Conservation (phyloP, 345 rosid species). For the Citrus sp. region DNA sequence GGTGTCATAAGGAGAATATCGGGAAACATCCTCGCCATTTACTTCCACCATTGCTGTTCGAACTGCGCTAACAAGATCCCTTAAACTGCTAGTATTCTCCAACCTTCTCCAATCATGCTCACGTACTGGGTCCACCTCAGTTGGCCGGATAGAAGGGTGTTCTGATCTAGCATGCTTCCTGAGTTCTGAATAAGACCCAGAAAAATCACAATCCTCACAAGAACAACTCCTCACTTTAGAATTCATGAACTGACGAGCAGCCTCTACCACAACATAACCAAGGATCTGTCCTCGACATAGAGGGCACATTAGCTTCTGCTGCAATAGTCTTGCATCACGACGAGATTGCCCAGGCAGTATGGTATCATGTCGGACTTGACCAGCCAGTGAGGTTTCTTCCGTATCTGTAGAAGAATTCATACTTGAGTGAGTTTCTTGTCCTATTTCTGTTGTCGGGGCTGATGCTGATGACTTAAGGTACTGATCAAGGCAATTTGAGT, state of each 20-base stretch:
- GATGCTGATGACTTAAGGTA: constrained; percentile 28
- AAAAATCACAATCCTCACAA: constrained; percentile 40
- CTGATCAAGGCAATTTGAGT: constrained; percentile 67
- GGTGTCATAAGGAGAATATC: not conserved
- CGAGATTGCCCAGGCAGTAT: not conserved
- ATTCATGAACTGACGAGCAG: constrained; percentile 55
- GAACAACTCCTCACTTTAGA: constrained; percentile 52
- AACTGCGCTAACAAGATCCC: constrained; percentile 31
- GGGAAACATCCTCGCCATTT: not conserved
- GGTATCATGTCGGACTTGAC: constrained; percentile 10
- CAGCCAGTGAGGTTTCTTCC: constrained; percentile 5
- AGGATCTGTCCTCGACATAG: constrained; percentile 55
- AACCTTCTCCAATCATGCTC: constrained; percentile 43
- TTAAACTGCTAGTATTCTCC: constrained; percentile 37
- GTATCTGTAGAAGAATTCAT: constrained; percentile 4
- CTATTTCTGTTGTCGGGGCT: constrained; percentile 18
- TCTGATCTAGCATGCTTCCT: constrained; percentile 56
- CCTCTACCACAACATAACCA: constrained; percentile 41
- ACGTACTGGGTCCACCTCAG: constrained; percentile 42
- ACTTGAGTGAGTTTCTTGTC: constrained; percentile 24
- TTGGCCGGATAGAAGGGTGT: constrained; percentile 43
- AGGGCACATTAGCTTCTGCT: constrained; percentile 40
- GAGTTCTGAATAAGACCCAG: constrained; percentile 50
- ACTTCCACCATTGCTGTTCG: not conserved
- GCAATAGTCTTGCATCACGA: constrained; percentile 15